Percentiles rank a stretch among this genome's conserved stretches.
phyloP scores from a whole-genome alignment of 1,284 basidiomycete genomes.

The Ganoderma boninense region DNA sequence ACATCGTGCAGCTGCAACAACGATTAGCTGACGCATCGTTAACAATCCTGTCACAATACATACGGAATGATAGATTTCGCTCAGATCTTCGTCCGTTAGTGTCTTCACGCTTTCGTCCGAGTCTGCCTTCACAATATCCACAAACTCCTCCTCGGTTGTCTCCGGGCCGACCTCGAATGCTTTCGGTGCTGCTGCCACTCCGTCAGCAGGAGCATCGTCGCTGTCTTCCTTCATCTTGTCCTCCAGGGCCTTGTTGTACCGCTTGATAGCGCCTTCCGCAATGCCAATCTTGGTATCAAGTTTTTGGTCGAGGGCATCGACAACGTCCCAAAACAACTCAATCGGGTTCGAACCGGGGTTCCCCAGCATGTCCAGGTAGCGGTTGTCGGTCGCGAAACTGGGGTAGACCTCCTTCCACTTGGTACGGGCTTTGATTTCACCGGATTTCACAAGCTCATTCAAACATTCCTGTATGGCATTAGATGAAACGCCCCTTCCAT shows the following conservation, averaged over 20 bases:
- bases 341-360: constrained; percentile 94
- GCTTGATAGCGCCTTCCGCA: constrained; percentile 68
- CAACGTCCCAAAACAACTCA: constrained; percentile 95
- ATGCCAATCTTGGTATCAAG: constrained; percentile 79
- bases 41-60: constrained; percentile 39
- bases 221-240: constrained; percentile 43
- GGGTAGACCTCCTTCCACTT: constrained; percentile 95
- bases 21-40: constrained; percentile 11
- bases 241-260: constrained; percentile 48
- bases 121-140: constrained; percentile 62
- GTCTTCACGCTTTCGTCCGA: constrained; percentile 56
- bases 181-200: constrained; percentile 30
- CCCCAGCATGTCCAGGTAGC: constrained; percentile 89
- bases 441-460: constrained; percentile 68
- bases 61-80: constrained; percentile 74
- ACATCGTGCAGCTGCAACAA: constrained; percentile 69
- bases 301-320: constrained; percentile 88
- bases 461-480: constrained; percentile 64
- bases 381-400: constrained; percentile 75
- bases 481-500: not conserved
- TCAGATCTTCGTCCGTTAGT: constrained; percentile 62
- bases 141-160: constrained; percentile 69
- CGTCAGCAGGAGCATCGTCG: constrained; percentile 46
- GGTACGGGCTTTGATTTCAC: constrained; percentile 80
- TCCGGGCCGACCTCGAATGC: constrained; percentile 63